A percentile compares a stretch with the other conserved stretches of the same genome.
These are phyloP conservation scores for Nevesoporus exiguus DNA, from an alignment of 768 basidiomycete species.

Conservation along the genomic window DNA sequence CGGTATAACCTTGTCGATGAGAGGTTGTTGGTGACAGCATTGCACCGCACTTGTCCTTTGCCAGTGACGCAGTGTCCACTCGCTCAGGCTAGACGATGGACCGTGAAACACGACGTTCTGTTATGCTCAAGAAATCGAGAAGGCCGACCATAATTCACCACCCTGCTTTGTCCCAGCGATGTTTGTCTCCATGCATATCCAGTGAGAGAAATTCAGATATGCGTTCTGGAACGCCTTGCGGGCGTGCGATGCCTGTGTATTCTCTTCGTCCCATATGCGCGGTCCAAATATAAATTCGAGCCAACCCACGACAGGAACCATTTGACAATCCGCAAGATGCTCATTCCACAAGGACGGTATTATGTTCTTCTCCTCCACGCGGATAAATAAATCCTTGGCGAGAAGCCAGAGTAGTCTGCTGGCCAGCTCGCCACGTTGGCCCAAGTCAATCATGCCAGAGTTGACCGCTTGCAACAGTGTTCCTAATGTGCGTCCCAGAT, in stretches of 20 bases:
- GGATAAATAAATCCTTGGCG: conserved; percentile 1
- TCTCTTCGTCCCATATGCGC: too few species aligned
- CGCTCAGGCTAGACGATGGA: not conserved
- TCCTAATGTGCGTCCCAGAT: not conserved
- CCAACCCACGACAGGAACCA: conserved; percentile 9
- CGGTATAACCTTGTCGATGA: too few species aligned
- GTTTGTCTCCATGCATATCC: conserved; percentile 11
- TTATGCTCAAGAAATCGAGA: not conserved
- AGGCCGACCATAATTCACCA: not conserved
- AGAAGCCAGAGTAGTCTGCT: conserved; percentile 9
- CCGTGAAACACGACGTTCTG: not conserved
- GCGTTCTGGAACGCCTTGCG: conserved; percentile 6
- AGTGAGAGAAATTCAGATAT: conserved; percentile 13
- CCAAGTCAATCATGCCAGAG: conserved; percentile 4
- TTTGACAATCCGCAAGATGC: conserved; percentile 7
- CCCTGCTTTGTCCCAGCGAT: not conserved
- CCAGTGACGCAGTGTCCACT: conserved; percentile 12
- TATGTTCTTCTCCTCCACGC: not conserved
- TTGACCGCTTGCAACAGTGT: not conserved
- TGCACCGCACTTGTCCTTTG: conserved; percentile 4
- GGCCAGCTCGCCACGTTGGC: too few species aligned
- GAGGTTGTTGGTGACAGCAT: conserved; percentile 12
- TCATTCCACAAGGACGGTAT: conserved; percentile 1
- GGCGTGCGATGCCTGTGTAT: not conserved
- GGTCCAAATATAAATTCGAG: conserved; percentile 12